Evolutionary conservation across 2,329 filamentous ascomycete genomes (phyloP).

Genomic region (Paraphaeosphaeria minitans): DNA sequence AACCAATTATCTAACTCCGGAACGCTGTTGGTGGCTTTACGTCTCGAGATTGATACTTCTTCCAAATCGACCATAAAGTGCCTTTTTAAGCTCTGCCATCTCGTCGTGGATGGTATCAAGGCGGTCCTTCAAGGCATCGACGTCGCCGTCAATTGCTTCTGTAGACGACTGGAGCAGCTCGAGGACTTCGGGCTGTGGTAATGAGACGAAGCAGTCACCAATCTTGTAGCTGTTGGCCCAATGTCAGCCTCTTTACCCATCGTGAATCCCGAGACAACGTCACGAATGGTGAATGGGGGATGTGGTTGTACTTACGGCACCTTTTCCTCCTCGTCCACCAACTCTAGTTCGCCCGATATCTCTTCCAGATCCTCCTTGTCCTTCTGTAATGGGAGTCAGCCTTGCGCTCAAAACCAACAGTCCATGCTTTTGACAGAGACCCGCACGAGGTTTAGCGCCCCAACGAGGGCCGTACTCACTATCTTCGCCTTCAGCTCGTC

Average conservation of each 20-base stretch:
- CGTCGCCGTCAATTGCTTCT: slow-evolving; percentile 75
- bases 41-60: slow-evolving; percentile 96
- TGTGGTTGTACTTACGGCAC: slow-evolving; percentile 71
- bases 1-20: slow-evolving; percentile 6
- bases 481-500: slow-evolving; percentile 81
- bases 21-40: slow-evolving; percentile 43
- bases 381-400: slow-evolving; percentile 65
- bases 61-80: slow-evolving; percentile 92
- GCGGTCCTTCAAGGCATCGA: slow-evolving; percentile 76
- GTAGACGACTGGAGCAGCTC: slow-evolving; percentile 77
- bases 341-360: slow-evolving; percentile 85
- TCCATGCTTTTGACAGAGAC: slow-evolving; percentile 1
- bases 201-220: slow-evolving; percentile 90
- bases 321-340: slow-evolving; percentile 92
- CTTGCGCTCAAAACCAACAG: background rate
- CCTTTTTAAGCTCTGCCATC: slow-evolving; percentile 87
- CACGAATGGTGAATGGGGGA: slow-evolving; percentile 2
- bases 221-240: slow-evolving; percentile 78
- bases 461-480: slow-evolving; percentile 56
- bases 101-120: slow-evolving; percentile 77
- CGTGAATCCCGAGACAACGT: background rate
- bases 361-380: slow-evolving; percentile 98
- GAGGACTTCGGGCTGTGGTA: slow-evolving; percentile 84
- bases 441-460: background rate
- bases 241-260: background rate